Evolutionary conservation across 2,329 filamentous ascomycete genomes (phyloP), one percentile per base, ranked within the genome.

Genomic region (Ophiostoma pallidulum): DNA sequence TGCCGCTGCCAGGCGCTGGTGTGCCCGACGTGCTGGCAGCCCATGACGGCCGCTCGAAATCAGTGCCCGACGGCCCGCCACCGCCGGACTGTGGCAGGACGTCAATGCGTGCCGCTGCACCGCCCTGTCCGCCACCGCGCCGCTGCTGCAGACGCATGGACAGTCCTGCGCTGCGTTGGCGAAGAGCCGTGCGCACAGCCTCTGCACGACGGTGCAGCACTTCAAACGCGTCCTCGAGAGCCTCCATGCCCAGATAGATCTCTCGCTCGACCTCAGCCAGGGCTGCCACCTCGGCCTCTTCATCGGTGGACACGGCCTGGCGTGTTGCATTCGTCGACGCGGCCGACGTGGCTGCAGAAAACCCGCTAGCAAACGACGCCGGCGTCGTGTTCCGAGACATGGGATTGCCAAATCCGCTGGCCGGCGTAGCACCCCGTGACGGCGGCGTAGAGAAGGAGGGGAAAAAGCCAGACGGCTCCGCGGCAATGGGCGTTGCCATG

Each of bases 181-280:
- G 83, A 5, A 97, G 73, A 1, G 83, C 78, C 19, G 78, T 81
- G 5, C 91, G 82, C 14, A 96, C 86, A 16, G 73, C 65, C 66
- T 96, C 89, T 2, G 91, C 91, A 59, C 83, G 84, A 55, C 80
- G 77, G 61, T 97, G 91, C n/a, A 97, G 73, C 24, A 79, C 80
- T 67, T 97, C 91, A 57, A 97, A 96, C 0, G 90, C 89, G 60
- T 96, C 88, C 64, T 97, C 91, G 20, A 97, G 75, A 0, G 81
- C 82, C 66, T 97, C 91, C 91, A 97, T 97, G 52, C 90, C 87
- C 29, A 80, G 75, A 66, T 91, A 96, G 49, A 97, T 94, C 59
- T 95, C 88, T 7, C 89, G 80, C 65, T 97, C 91, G 33, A 96
- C 82, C 65, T 96, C 91, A 8, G 88, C 88, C 6, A 96, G 74